A percentile compares a stretch with the other conserved stretches of the same genome.
Conservation (phyloP, 345 rosid species). For the Streptanthus diversifolius region DNA sequence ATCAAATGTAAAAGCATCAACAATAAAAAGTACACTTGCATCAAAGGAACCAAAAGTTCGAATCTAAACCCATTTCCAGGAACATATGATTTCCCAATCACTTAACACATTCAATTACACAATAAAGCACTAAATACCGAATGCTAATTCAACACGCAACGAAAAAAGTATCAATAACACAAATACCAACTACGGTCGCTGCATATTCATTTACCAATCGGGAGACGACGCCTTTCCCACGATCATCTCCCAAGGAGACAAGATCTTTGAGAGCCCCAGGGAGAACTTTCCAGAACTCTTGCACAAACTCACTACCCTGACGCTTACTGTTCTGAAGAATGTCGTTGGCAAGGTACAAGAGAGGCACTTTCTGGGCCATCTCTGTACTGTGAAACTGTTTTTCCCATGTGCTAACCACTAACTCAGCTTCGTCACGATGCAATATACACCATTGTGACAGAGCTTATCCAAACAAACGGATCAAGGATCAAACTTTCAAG, state of each 20-base stretch:
- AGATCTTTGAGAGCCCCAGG: conserved; percentile 72
- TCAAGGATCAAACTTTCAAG: conserved; percentile 1
- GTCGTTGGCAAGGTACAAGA: conserved; percentile 84
- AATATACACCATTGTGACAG: conserved; percentile 89
- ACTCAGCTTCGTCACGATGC: conserved; percentile 75
- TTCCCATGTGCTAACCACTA: conserved; percentile 80
- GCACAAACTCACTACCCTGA: conserved; percentile 83
- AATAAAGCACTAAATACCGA: too few relatives aligned
- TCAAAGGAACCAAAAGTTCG: neutral
- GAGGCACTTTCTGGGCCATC: conserved; percentile 74
- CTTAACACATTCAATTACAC: neutral
- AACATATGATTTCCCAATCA: neutral
- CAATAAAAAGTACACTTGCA: neutral
- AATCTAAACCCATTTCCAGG: neutral
- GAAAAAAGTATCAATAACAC: too few relatives aligned
- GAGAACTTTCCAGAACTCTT: conserved; percentile 91
- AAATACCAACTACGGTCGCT: too few relatives aligned
- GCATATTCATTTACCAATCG: conserved; percentile 44
- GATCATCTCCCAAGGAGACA: conserved; percentile 60
- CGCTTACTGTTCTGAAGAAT: conserved; percentile 92
- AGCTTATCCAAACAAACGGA: conserved; percentile 36
- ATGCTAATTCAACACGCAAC: too few relatives aligned
- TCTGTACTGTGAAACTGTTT: conserved; percentile 72
- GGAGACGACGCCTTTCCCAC: conserved; percentile 69
- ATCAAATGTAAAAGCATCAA: too few relatives aligned